A percentile compares a stretch with the other conserved stretches of the same genome.
Conservation (phyloP, 108 stramenopile genomes). For the Seminavis robusta region DNA sequence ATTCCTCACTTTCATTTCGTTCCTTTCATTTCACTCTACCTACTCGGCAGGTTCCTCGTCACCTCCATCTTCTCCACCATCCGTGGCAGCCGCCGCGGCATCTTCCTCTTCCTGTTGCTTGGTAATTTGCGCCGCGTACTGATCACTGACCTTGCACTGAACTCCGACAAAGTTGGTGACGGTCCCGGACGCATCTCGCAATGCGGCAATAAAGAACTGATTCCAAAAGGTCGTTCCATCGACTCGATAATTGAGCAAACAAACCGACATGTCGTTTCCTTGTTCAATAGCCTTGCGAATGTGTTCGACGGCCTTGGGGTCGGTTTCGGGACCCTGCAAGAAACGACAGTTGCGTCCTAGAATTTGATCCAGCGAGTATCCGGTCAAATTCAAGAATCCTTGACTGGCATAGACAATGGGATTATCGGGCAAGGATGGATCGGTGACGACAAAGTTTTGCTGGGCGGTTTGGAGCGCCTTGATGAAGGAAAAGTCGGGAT, state of each 20-base stretch:
- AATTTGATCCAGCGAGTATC: conserved; percentile 62
- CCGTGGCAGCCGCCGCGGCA: conserved; percentile 1
- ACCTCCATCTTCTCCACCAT: no score
- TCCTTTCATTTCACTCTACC: no score
- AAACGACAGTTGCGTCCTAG: conserved; percentile 85
- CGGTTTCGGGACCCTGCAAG: conserved; percentile 73
- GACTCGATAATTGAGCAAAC: conserved; percentile 77
- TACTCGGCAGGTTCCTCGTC: no score
- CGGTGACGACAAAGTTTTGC: conserved; percentile 78
- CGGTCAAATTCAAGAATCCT: conserved; percentile 69
- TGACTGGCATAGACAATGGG: conserved; percentile 38
- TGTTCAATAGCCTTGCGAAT: conserved; percentile 64
- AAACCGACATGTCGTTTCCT: conserved; percentile 66
- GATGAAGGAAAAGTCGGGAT: conserved; percentile 92
- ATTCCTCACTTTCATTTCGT: no score
- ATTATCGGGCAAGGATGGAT: conserved; percentile 63
- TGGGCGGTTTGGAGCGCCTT: conserved; percentile 64
- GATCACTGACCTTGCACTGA: conserved; percentile 56
- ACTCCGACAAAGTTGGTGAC: conserved; percentile 78
- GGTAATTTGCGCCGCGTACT: conserved; percentile 83
- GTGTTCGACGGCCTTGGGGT: conserved; percentile 66
- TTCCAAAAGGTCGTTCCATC: conserved; percentile 88
- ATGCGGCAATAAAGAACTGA: conserved; percentile 68
- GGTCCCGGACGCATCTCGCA: conserved; percentile 47
- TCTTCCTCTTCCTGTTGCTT: conserved; percentile 80